Evolutionary conservation across 108 stramenopile genomes (phyloP).

Genomic region (Mediolabrus comicus): DNA sequence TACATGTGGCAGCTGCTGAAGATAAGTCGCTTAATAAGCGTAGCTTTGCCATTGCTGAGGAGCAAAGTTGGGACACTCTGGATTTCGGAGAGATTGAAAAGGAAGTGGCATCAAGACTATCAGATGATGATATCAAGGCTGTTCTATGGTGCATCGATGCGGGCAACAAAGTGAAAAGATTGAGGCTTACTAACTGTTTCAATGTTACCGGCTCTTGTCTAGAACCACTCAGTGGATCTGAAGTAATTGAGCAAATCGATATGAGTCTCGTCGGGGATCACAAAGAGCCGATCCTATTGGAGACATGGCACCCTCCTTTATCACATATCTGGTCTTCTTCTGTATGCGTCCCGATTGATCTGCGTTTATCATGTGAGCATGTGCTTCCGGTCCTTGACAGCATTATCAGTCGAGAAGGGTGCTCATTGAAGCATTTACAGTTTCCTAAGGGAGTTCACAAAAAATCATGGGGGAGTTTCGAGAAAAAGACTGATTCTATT

Average conservation of each 20-base stretch:
- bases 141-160: conserved; percentile 15
- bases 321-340: neutral
- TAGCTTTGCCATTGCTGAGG: neutral
- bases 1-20: neutral
- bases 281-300: neutral
- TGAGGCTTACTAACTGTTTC: conserved; percentile 8
- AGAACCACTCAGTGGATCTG: neutral
- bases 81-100: conserved; percentile 19
- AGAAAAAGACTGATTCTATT: too few relatives aligned
- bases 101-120: neutral
- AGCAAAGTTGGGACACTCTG: conserved; percentile 4
- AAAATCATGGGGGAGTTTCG: too few relatives aligned
- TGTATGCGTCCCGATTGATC: neutral
- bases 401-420: neutral
- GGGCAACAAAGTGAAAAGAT: conserved; percentile 7
- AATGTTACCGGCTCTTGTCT: conserved; percentile 5
- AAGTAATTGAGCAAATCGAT: conserved; percentile 1
- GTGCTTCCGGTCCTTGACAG: conserved; percentile 12
- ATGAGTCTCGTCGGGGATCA: conserved; percentile 9
- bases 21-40: too few relatives aligned
- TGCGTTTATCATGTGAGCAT: neutral
- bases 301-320: neutral
- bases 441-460: neutral
- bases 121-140: conserved; percentile 8
- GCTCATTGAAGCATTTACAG: neutral